A percentile compares a stretch with the other conserved stretches of the same genome.
Evolutionary conservation across 352 stramenopile species (phyloP).

Genomic region (Globisporangium emineosum): DNA sequence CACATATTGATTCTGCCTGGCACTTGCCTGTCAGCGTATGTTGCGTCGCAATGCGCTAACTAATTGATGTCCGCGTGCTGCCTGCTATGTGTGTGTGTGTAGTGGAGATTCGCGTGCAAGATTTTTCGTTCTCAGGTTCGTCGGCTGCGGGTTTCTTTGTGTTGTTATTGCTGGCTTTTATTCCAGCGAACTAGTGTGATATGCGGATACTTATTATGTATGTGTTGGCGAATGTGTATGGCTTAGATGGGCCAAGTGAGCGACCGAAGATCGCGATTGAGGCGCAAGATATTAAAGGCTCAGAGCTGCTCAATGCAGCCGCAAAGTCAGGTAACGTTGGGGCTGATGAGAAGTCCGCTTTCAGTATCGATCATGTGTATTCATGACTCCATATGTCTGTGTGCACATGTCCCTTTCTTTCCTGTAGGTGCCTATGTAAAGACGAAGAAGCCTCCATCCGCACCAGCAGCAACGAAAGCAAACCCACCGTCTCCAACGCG

Average conservation of each 20-base stretch:
- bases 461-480: not conserved
- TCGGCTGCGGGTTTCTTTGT: slow-evolving; percentile 1
- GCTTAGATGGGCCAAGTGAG: slow-evolving; percentile 37
- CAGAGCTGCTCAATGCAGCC: slow-evolving; percentile 24
- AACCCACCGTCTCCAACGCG: not conserved
- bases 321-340: slow-evolving; percentile 2
- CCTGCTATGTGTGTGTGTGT: slow-evolving; percentile 17
- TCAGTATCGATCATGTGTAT: too few relatives aligned
- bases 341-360: too few relatives aligned
- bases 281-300: slow-evolving; percentile 54
- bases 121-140: slow-evolving; percentile 63
- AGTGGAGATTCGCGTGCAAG: slow-evolving; percentile 62
- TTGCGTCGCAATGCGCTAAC: too few relatives aligned
- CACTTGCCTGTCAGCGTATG: not conserved
- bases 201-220: not conserved
- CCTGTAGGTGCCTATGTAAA: not conserved
- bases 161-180: not conserved
- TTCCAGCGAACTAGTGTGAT: not conserved
- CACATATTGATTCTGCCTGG: not conserved
- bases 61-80: not conserved
- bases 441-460: not conserved
- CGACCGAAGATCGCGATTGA: slow-evolving; percentile 49
- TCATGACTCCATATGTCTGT: too few relatives aligned
- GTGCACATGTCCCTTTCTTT: not conserved
- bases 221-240: not conserved